phyloP scores from a whole-genome alignment of 495 filamentous ascomycete species.

The Sphaerosporella brunnea region DNA sequence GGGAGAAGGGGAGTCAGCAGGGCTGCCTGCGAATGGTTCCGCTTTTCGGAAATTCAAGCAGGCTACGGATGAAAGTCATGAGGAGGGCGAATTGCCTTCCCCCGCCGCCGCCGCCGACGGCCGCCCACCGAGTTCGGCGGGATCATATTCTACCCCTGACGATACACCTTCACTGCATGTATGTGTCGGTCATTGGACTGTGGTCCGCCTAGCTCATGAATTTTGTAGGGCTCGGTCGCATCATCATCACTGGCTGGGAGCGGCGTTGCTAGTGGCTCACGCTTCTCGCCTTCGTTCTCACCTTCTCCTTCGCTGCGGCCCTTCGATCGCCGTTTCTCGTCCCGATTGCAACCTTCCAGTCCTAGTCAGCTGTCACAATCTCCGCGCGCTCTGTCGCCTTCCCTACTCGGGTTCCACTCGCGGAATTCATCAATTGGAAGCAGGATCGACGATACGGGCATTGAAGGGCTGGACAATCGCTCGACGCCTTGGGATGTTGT shows the following conservation, averaged over 20 bases:
- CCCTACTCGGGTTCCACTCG: constrained; percentile 55
- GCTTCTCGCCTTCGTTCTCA: constrained; percentile 37
- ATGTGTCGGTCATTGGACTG: constrained; percentile 19
- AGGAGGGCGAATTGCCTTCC: constrained; percentile 13
- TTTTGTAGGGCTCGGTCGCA: constrained; percentile 51
- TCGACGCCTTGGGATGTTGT: constrained; percentile 88
- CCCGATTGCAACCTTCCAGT: constrained; percentile 37
- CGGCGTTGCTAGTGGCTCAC: constrained; percentile 33
- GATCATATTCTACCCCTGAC: constrained; percentile 44
- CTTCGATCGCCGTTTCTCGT: constrained; percentile 87
- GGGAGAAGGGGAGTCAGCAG: constrained; percentile 3
- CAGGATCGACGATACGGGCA: constrained; percentile 20
- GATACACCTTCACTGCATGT: constrained; percentile 83
- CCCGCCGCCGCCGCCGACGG: too few species aligned
- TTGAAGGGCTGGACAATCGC: constrained; percentile 21
- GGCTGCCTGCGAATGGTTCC: constrained; percentile 5
- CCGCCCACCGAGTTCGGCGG: constrained; percentile 24
- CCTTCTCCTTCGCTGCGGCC: constrained; percentile 68
- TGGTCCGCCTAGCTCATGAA: neutral
- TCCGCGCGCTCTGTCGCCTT: constrained; percentile 60
- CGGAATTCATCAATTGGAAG: constrained; percentile 55
- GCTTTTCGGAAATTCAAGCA: constrained; percentile 22
- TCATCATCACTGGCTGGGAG: constrained; percentile 67
- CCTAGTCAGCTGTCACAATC: constrained; percentile 26
- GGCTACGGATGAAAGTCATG: constrained; percentile 8